Evolutionary conservation across 2,329 filamentous ascomycete genomes (phyloP).

Genomic region (Podosphaera fusca): DNA sequence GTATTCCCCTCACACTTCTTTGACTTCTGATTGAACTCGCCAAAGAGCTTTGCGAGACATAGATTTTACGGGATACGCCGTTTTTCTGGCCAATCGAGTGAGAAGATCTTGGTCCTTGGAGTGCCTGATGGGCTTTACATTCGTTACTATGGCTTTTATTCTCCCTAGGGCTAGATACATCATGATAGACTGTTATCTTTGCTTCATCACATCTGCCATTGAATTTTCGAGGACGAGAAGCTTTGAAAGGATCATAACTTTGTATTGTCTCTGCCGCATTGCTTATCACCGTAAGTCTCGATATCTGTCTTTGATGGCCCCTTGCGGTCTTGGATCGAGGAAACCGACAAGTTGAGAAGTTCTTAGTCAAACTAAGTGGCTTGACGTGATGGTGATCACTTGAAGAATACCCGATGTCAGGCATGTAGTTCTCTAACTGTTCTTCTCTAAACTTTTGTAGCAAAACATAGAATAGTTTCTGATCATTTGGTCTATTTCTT

Average conservation of each 20-base stretch:
- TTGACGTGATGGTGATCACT: constrained; percentile 77
- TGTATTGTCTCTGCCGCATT: constrained; percentile 31
- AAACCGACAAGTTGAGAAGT: constrained; percentile 39
- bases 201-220: constrained; percentile 19
- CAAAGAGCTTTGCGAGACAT: constrained; percentile 24
- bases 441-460: constrained; percentile 63
- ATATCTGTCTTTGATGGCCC: constrained; percentile 29
- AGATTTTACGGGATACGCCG: constrained; percentile 8
- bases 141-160: constrained; percentile 2
- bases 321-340: constrained; percentile 21
- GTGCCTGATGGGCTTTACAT: neutral
- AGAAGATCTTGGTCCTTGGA: neutral
- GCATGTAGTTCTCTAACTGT: constrained; percentile 69
- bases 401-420: constrained; percentile 56
- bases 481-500: constrained; percentile 47
- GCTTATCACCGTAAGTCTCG: constrained; percentile 42
- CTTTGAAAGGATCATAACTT: constrained; percentile 70
- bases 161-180: constrained; percentile 2
- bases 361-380: constrained; percentile 32
- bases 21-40: constrained; percentile 21
- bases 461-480: constrained; percentile 81
- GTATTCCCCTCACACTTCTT: constrained; percentile 15
- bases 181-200: constrained; percentile 14
- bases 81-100: neutral
- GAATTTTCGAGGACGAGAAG: constrained; percentile 22